Conservation (phyloP, 176 grass and related monocot genomes). For the Rhynchospora breviuscula region DNA sequence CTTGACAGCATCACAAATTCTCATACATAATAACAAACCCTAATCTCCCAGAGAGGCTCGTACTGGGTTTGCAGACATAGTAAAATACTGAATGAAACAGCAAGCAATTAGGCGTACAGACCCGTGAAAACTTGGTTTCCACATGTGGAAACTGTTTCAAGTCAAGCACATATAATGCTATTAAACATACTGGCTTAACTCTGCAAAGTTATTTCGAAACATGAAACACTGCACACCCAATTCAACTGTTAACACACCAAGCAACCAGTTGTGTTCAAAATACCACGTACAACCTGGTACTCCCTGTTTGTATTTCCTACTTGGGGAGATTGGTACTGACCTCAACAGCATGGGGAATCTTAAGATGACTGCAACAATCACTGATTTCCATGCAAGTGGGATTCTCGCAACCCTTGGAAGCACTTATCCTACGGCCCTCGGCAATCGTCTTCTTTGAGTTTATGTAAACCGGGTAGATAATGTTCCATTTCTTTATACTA, state of each 20-base stretch:
- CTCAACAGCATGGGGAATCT: slow-evolving; percentile 69
- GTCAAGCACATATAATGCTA: background rate
- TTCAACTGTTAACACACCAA: background rate
- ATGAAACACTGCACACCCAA: background rate
- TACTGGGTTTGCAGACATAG: background rate
- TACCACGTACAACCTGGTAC: background rate
- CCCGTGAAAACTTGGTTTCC: too few species aligned
- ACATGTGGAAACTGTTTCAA: background rate
- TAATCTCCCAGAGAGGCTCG: background rate
- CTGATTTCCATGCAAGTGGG: slow-evolving; percentile 85
- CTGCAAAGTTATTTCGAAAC: too few species aligned
- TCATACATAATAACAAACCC: background rate
- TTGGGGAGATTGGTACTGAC: slow-evolving; percentile 16
- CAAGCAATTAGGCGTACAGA: background rate
- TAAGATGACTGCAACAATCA: slow-evolving; percentile 68
- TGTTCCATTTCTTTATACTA: slow-evolving; percentile 87
- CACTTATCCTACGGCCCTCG: slow-evolving; percentile 65
- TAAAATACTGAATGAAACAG: background rate
- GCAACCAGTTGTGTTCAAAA: background rate
- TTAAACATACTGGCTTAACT: too few species aligned
- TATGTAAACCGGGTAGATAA: slow-evolving; percentile 90
- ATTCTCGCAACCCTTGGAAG: slow-evolving; percentile 70
- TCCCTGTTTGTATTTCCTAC: background rate
- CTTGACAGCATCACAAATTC: background rate
- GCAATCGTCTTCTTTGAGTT: slow-evolving; percentile 96